A percentile compares a stretch with the other conserved stretches of the same genome.
These are phyloP conservation scores for Cryomyces minteri DNA, from an alignment of 495 filamentous ascomycete species.

Conservation along the genomic window DNA sequence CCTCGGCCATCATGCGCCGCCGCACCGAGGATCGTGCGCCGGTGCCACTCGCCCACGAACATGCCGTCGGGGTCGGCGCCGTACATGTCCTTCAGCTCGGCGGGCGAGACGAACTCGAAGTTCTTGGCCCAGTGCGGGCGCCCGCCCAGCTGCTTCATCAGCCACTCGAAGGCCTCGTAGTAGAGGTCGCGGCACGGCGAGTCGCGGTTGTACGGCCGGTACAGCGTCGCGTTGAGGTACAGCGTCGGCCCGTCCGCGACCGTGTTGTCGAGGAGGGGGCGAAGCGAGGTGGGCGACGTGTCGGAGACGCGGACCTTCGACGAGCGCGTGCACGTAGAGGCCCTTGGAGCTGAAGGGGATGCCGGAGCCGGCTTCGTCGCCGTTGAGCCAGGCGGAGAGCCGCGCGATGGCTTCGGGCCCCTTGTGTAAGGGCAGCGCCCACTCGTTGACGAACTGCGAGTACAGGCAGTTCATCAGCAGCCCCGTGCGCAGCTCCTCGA, in stretches of 20 bases:
- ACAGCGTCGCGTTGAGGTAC: slow-evolving; percentile 91
- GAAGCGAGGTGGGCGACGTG: slow-evolving; percentile 36
- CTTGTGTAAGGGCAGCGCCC: slow-evolving; percentile 73
- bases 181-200: slow-evolving; percentile 63
- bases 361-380: slow-evolving; percentile 29
- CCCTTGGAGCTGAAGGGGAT: slow-evolving; percentile 70
- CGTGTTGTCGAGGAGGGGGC: slow-evolving; percentile 67
- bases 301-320: slow-evolving; percentile 84
- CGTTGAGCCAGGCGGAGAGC: slow-evolving; percentile 69
- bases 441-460: slow-evolving; percentile 93
- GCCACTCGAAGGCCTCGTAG: slow-evolving; percentile 86
- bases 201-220: slow-evolving; percentile 69
- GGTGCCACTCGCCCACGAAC: slow-evolving; percentile 86
- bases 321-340: slow-evolving; percentile 77
- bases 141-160: slow-evolving; percentile 86
- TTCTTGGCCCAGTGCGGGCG: slow-evolving; percentile 97
- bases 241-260: slow-evolving; percentile 52
- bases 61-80: slow-evolving; percentile 52
- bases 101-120: slow-evolving; percentile 41
- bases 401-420: slow-evolving; percentile 79
- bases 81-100: slow-evolving; percentile 38
- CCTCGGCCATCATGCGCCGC: slow-evolving; percentile 20
- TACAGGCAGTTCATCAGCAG: slow-evolving; percentile 94
- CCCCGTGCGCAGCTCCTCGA: slow-evolving; percentile 63
- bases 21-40: slow-evolving; percentile 40